These are phyloP conservation scores for Lasiodiplodia citricola DNA, from an alignment of 2,329 filamentous ascomycete species.

Conservation along the genomic window DNA sequence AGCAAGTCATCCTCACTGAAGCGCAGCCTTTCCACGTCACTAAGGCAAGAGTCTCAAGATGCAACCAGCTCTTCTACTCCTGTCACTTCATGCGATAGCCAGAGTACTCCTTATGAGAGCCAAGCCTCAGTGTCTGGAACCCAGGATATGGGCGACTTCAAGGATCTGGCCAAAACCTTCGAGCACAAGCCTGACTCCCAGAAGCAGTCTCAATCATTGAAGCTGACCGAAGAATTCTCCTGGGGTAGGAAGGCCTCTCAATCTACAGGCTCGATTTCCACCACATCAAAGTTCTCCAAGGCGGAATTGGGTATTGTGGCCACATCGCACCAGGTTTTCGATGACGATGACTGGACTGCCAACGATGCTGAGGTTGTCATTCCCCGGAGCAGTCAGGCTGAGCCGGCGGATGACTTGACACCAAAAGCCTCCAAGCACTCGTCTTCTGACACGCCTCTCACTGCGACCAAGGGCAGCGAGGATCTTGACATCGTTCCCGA, in stretches of 20 bases:
- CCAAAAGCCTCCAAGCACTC: not conserved
- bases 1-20: not conserved
- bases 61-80: not conserved
- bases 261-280: not conserved
- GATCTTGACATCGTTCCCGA: constrained; percentile 51
- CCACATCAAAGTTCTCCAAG: not conserved
- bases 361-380: constrained; percentile 41
- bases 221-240: constrained; percentile 1
- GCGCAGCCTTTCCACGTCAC: not conserved
- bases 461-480: constrained; percentile 49
- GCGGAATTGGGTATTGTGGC: not conserved
- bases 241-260: not conserved
- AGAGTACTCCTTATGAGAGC: not conserved
- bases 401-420: not conserved
- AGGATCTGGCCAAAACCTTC: constrained; percentile 11
- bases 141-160: not conserved
- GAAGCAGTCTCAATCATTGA: not conserved
- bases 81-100: not conserved
- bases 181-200: not conserved
- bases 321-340: not conserved
- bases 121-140: not conserved
- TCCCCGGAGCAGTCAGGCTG: constrained; percentile 30
- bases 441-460: not conserved
- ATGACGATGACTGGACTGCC: constrained; percentile 36
- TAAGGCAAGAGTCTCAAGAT: not conserved